phyloP scores from a whole-genome alignment of 805 yeast species.

The Saturnispora sanitii region DNA sequence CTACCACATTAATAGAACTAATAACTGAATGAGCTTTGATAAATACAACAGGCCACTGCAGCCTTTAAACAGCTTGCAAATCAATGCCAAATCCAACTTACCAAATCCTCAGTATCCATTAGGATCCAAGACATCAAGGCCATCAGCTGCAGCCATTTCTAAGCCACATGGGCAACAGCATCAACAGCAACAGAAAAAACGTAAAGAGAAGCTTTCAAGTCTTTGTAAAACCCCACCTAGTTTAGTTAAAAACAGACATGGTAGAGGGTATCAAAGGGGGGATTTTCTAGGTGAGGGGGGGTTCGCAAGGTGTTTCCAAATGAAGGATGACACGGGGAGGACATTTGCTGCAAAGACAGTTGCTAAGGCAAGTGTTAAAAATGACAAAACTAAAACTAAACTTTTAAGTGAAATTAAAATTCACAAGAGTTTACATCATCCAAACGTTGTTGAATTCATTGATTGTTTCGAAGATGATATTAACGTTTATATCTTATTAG shows the following conservation, averaged over 20 bases:
- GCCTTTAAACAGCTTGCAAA: slow-evolving; percentile 43
- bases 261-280: slow-evolving; percentile 86
- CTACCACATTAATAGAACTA: no score
- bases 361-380: slow-evolving; percentile 87
- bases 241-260: slow-evolving; percentile 74
- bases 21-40: slow-evolving; percentile 20
- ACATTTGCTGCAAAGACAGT: slow-evolving; percentile 95
- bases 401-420: slow-evolving; percentile 89
- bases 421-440: slow-evolving; percentile 81
- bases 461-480: slow-evolving; percentile 97
- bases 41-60: slow-evolving; percentile 36
- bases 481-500: slow-evolving; percentile 87
- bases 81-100: slow-evolving; percentile 34
- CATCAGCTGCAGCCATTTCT: background rate
- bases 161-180: background rate
- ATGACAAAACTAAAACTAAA: slow-evolving; percentile 80
- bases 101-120: slow-evolving; percentile 14
- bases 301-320: slow-evolving; percentile 96
- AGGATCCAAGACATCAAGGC: slow-evolving; percentile 21
- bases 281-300: slow-evolving; percentile 95
- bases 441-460: slow-evolving; percentile 82
- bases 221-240: slow-evolving; percentile 96
- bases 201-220: slow-evolving; percentile 81
- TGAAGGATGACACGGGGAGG: slow-evolving; percentile 80
- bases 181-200: slow-evolving; percentile 38